Evolutionary conservation across 345 rosid genomes (phyloP), one percentile per base, ranked within the genome.

Genomic region (Dovyalis caffra): DNA sequence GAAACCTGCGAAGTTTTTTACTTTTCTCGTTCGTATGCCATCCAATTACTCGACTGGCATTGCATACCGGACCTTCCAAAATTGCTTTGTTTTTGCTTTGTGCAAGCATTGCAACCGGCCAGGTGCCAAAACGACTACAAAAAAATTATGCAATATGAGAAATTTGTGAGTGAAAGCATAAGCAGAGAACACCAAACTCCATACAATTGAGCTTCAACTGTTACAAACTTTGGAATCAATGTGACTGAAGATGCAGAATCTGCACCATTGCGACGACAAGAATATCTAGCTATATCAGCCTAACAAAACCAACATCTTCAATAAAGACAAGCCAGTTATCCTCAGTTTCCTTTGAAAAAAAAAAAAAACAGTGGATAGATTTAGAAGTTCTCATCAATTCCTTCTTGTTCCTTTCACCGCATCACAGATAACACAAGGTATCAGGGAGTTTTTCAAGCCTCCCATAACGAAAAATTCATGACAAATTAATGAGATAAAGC

Each of bases 1-100:
- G 97, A 85, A 92, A 95, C 80, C 97, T 86, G 14, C 94, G 90
- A 8, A 92, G 83, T 70, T 85, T 85, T 84, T 86, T 95, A 71
- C 97, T 95, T 83, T 90, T 95, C 76, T 95, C 99, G 57, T 95
- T 95, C 31, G 99, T 91, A 85, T 92, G 97, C 97, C 99, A 95
- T 62, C 99, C 99, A 61, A 88, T 84, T 77, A 95, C 88, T 68
- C 83, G 90, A 75, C 87, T 90, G 78, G 90, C 89, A 38, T 91
- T 89, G 86, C 97, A 95, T 26, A 95, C 88, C 1, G 97, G 95
- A 75, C 97, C 99, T 80, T 94, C 97, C 76, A 92, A 77, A 63
- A 88, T 83, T 53, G 95, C 99, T 84, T 92, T 95, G 87, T 87
- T 92, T 82, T 90, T 91, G 86, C 95, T 88, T 77, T 76, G 94